Percentiles rank a stretch among this genome's conserved stretches.
These are phyloP conservation scores for Sicyos baderoa DNA, from an alignment of 306 rosid genomes.

Conservation along the genomic window DNA sequence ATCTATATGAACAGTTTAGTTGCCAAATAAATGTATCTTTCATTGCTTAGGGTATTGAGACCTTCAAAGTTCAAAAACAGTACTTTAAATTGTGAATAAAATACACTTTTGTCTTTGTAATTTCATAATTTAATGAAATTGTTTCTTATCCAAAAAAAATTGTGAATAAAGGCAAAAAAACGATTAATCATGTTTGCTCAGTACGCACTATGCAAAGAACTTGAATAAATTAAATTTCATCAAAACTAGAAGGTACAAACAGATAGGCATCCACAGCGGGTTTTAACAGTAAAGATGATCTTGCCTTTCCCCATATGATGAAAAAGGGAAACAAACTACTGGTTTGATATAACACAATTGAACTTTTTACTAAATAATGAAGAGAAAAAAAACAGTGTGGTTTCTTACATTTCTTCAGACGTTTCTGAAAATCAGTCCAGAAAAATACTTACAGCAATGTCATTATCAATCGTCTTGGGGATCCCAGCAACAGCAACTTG, in stretches of 20 bases:
- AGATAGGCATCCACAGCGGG: not conserved
- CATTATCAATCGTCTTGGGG: conserved; percentile 93
- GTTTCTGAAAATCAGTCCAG: conserved; percentile 19
- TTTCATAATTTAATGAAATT: too few species aligned
- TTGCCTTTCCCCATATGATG: not conserved
- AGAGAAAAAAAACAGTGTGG: not conserved
- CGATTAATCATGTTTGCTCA: not conserved
- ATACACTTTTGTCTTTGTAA: too few species aligned
- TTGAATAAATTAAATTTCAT: not conserved
- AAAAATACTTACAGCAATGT: conserved; percentile 69
- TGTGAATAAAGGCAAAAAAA: not conserved
- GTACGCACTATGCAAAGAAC: not conserved
- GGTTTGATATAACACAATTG: not conserved
- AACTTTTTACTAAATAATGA: not conserved
- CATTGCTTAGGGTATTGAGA: not conserved
- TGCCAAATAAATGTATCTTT: not conserved
- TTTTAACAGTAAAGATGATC: not conserved
- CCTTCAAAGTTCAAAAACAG: conserved; percentile 11
- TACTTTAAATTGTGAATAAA: not conserved
- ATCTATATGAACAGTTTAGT: not conserved
- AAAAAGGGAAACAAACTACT: not conserved
- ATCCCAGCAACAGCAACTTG: conserved; percentile 92
- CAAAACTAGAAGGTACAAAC: conserved; percentile 1
- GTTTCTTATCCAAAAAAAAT: too few species aligned
- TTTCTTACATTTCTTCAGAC: not conserved